Evolutionary conservation across 2,329 filamentous ascomycete species (phyloP), one percentile per base, ranked within the genome.

Genomic region (Xylaria digitata): DNA sequence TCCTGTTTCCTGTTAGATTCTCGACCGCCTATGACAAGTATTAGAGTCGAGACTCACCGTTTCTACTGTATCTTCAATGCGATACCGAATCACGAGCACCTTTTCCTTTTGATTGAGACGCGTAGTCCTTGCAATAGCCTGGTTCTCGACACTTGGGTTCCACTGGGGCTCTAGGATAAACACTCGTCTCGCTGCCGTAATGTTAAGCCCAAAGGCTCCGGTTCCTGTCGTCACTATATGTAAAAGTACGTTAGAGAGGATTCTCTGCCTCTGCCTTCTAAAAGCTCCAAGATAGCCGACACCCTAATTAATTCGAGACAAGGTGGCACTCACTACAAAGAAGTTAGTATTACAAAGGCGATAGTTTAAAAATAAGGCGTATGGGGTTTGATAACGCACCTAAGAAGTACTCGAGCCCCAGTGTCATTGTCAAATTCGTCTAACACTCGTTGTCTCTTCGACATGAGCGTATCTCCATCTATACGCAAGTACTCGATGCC

Each of bases 101-200:
- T 79, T 65, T 2, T 80, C 70, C 4, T 75, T 67, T 65, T 86
- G 85, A 0, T 82, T 81, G 0, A 86, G 73, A 0, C 84, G 80
- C 3, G 84, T 76, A 0, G 82, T 82, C 6, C 84, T 75, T 0
- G 80, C 83, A 19, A 87, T 82, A 0, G 84, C 85, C 63, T 87
- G 85, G 3, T 80, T 80, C 63, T 87, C 85, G 0, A 85, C 80
- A 1, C 79, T 82, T 0, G 84, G 84, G 49, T 86, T 87, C 85
- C 84, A 87, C 37, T 87, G 85, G 0, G 82, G 80, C 57, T 87
- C 85, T 0, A 86, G 74, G 1, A 87, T 81, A 64, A 83, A 84
- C 0, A 87, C 80, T 0, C 82, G 78, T 50, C 82, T 85, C 0
- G 83, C 84, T 0, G 77, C 78, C 0, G 82, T 81, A 3, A 87